Evolutionary conservation across 495 filamentous ascomycete genomes (phyloP).

Genomic region (Lindgomyces ingoldianus): DNA sequence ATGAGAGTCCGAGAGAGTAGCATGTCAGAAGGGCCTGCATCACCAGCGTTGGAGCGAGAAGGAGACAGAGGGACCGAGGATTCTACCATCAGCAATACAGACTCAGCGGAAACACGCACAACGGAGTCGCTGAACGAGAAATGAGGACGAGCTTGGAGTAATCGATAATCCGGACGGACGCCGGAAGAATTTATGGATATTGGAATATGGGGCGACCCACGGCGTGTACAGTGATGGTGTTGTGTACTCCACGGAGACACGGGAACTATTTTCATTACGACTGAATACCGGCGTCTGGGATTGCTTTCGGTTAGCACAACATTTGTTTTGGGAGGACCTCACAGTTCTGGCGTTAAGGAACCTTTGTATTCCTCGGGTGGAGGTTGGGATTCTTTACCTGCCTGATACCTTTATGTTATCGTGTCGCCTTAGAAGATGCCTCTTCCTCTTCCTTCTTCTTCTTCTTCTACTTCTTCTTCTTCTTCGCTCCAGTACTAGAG

Average conservation of each 20-base stretch:
- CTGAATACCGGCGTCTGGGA: too few relatives aligned
- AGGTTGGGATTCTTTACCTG: neutral
- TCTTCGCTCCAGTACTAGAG: too few relatives aligned
- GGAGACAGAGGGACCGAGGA: constrained; percentile 9
- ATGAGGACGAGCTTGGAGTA: neutral
- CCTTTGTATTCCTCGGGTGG: neutral
- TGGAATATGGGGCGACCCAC: neutral
- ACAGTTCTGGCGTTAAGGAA: too few relatives aligned
- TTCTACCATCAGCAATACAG: constrained; percentile 6
- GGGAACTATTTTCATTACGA: neutral
- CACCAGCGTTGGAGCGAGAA: constrained; percentile 11
- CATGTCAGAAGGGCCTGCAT: constrained; percentile 16
- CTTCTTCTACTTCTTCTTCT: neutral
- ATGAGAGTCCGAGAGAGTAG: constrained; percentile 38
- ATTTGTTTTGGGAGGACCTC: too few relatives aligned
- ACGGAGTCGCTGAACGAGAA: neutral
- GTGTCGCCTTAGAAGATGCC: neutral
- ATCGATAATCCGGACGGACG: neutral
- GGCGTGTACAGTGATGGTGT: neutral
- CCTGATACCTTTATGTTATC: neutral
- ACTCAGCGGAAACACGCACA: neutral
- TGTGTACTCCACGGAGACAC: too few relatives aligned
- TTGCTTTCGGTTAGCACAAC: too few relatives aligned
- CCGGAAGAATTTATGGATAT: neutral
- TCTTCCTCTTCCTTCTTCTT: neutral